Base-by-base conservation (phyloP, 306 rosid species). In the Prunus mira region DNA sequence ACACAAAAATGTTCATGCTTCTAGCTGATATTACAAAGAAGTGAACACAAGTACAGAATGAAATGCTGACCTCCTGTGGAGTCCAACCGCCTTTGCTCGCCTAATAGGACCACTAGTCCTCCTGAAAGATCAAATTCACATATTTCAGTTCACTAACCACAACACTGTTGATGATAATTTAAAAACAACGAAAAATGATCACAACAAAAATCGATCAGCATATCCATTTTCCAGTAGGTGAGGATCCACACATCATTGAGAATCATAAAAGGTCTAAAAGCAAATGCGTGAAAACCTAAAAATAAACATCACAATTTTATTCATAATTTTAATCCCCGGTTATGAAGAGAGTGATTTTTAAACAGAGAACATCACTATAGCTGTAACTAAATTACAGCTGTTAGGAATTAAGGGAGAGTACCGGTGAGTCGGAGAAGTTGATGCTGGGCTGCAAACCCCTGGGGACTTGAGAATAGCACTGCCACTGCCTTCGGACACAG, bases 1-100 rank as follows among this genome's bases (percentile, higher is more conserved):
- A 66, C 58, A 74, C 51, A 52, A 60, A 34, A 22, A 10, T 0
- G 45, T n/a, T n/a, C 66, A 58, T 50, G 52, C 15, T 76, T 13
- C 54, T 5, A 52, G 65, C 65, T 58, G 58, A 65, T 13, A 47
- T 47, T 27, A 65, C 76, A 61, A n/a, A 50, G 11, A 20, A 51
- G 28, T 25, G 67, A 58, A 57, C 51, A 20, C 10, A 28, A 52
- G 73, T n/a, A 61, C 20, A 63, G 10, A 18, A 19, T 47, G 25
- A 67, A 87, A 79, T 56, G 38, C 70, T 51, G 75, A 95, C 99
- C 96, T 95, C 99, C 80, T 92, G 81, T 1, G 91, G 96, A 38
- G 99, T 95, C 99, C 99, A 95, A 75, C 99, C 99, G 47, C 98
- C 99, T 87, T 92, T 95, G 99, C 99, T 20, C 99, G 91, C 76